Conservation (phyloP, 129 eudicot species). For the Artemisia argyi region DNA sequence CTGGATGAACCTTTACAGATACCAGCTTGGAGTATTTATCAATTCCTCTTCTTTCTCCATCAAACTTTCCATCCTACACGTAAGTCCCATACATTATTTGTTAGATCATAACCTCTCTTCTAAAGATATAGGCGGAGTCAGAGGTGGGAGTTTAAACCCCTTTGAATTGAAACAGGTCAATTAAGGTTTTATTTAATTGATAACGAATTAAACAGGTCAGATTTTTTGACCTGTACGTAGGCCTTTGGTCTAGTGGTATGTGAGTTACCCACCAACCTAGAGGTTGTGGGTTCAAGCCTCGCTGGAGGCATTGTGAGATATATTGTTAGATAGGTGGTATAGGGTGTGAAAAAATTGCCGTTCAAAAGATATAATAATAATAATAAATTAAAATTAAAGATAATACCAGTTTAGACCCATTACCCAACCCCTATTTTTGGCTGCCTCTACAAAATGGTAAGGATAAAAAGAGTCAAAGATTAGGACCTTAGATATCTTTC, state of each 20-base stretch:
- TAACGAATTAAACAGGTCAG: too few species aligned
- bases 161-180: too few species aligned
- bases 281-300: too few species aligned
- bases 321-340: too few species aligned
- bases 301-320: too few species aligned
- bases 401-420: slow-evolving; percentile 4
- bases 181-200: too few species aligned
- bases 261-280: too few species aligned
- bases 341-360: too few species aligned
- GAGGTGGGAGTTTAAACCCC: background rate
- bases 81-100: slow-evolving; percentile 16
- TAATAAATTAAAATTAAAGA: too few species aligned
- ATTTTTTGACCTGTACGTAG: too few species aligned
- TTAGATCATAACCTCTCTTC: background rate
- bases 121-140: slow-evolving; percentile 1
- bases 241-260: too few species aligned
- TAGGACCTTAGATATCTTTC: slow-evolving; percentile 58
- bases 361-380: too few species aligned
- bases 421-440: slow-evolving; percentile 9
- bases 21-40: slow-evolving; percentile 43
- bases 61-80: slow-evolving; percentile 46
- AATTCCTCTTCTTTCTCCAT: slow-evolving; percentile 42
- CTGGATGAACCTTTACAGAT: slow-evolving; percentile 34
- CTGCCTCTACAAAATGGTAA: slow-evolving; percentile 11
- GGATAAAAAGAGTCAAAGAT: background rate